These are phyloP conservation scores for Cladophialophora bantiana DNA, from an alignment of 2,329 filamentous ascomycete genomes.

Conservation along the genomic window DNA sequence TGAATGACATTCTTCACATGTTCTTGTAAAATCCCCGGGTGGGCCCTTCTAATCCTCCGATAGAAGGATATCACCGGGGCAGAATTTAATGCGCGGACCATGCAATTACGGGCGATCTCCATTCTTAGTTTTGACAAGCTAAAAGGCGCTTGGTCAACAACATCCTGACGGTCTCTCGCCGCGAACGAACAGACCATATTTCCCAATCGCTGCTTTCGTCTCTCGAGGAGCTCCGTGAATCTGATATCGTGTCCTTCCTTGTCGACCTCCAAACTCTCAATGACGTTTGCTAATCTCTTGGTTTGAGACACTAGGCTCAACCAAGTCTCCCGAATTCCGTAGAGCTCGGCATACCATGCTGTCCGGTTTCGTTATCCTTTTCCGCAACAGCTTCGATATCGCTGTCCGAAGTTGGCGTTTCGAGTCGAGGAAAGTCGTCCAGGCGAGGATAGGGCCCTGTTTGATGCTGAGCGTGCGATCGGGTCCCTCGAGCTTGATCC, in stretches of 20 bases:
- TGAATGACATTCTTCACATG: constrained; percentile 49
- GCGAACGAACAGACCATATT: constrained; percentile 47
- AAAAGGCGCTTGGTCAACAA: constrained; percentile 9
- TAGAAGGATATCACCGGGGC: constrained; percentile 55
- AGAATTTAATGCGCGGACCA: constrained; percentile 50
- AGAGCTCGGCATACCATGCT: constrained; percentile 51
- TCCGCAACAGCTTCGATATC: constrained; percentile 50
- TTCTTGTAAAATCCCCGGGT: constrained; percentile 49
- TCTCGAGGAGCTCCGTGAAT: constrained; percentile 43
- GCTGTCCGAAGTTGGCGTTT: constrained; percentile 46
- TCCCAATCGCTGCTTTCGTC: constrained; percentile 43
- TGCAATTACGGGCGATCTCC: constrained; percentile 41
- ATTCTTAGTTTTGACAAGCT: background rate
- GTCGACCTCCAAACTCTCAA: constrained; percentile 43
- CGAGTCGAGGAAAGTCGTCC: constrained; percentile 51
- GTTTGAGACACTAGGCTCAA: constrained; percentile 54
- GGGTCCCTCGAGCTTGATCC: no score
- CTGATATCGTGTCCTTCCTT: constrained; percentile 37
- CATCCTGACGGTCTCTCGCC: constrained; percentile 26
- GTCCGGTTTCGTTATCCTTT: constrained; percentile 45
- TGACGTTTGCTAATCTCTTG: constrained; percentile 51
- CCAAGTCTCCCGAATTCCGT: constrained; percentile 55
- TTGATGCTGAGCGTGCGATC: constrained; percentile 23
- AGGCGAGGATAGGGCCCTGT: constrained; percentile 44
- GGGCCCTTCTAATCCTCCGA: constrained; percentile 49